Percentiles rank a stretch among this genome's conserved stretches.
These are phyloP conservation scores for Globisporangium cylindrosporum DNA, from an alignment of 352 stramenopile species.

Conservation along the genomic window DNA sequence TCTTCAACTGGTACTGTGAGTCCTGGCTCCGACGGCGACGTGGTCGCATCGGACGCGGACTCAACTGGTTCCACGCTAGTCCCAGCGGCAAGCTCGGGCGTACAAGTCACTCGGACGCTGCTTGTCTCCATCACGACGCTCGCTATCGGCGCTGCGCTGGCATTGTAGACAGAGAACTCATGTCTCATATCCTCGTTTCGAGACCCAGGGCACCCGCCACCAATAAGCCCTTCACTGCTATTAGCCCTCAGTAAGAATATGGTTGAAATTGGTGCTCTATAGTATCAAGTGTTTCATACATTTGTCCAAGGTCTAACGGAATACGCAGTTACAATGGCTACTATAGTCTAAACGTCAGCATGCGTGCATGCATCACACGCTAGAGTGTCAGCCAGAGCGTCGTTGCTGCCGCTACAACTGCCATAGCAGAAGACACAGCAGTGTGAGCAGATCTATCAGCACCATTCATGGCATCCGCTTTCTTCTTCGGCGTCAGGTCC, in stretches of 20 bases:
- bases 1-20: background rate
- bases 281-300: background rate
- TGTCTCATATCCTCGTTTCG: background rate
- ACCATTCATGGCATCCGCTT: constrained; percentile 38
- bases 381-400: background rate
- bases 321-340: background rate
- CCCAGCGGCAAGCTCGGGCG: background rate
- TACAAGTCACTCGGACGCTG: background rate
- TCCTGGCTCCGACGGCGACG: background rate
- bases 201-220: no score
- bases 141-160: background rate
- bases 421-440: background rate
- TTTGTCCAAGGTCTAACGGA: background rate
- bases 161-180: background rate
- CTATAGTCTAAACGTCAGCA: no score
- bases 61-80: background rate
- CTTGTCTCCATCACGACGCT: background rate
- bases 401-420: background rate
- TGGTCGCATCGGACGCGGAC: background rate
- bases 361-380: no score
- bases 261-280: background rate
- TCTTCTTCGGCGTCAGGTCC: constrained; percentile 9
- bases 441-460: background rate
- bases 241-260: background rate
- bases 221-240: background rate